Percentiles rank a stretch among this genome's conserved stretches.
Conservation (phyloP, 192 early-diverging fungal genomes). For the Backusella tuberculispora region DNA sequence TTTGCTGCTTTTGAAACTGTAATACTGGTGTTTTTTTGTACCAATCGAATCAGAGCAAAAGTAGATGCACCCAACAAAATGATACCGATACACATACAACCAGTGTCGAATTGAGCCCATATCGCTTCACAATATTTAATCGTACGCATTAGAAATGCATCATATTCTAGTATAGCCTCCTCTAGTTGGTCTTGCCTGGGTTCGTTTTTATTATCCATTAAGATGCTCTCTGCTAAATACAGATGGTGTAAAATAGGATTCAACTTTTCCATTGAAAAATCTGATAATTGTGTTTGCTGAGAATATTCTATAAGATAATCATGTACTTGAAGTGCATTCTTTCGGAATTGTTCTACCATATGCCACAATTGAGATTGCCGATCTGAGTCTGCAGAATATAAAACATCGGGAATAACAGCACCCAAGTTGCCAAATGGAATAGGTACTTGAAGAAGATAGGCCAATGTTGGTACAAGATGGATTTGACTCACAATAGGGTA, state of each 20-base stretch:
- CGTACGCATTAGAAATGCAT: conserved; percentile 57
- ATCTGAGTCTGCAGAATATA: conserved; percentile 47
- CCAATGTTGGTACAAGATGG: conserved; percentile 87
- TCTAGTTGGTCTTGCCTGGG: not conserved
- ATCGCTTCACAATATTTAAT: conserved; percentile 76
- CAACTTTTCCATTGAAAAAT: conserved; percentile 53
- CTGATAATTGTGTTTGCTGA: conserved; percentile 51
- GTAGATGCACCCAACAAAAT: conserved; percentile 46
- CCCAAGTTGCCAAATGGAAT: conserved; percentile 96
- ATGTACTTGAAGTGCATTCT: conserved; percentile 73
- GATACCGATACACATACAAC: conserved; percentile 76
- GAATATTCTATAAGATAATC: conserved; percentile 66
- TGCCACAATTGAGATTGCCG: conserved; percentile 50
- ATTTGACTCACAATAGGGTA: conserved; percentile 81
- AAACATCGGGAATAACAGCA: conserved; percentile 83
- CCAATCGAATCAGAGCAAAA: not conserved
- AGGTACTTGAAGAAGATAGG: conserved; percentile 79
- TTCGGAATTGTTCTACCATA: conserved; percentile 46
- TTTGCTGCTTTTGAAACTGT: not conserved
- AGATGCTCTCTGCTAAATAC: conserved; percentile 20
- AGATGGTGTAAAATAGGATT: conserved; percentile 41
- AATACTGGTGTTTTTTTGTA: not conserved
- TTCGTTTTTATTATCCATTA: not conserved
- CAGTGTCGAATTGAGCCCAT: conserved; percentile 93
- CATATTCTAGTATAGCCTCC: conserved; percentile 29